Evolutionary conservation across 768 basidiomycete species (phyloP), one percentile per base, ranked within the genome.

Genomic region (Coprinellus aureogranulatus): DNA sequence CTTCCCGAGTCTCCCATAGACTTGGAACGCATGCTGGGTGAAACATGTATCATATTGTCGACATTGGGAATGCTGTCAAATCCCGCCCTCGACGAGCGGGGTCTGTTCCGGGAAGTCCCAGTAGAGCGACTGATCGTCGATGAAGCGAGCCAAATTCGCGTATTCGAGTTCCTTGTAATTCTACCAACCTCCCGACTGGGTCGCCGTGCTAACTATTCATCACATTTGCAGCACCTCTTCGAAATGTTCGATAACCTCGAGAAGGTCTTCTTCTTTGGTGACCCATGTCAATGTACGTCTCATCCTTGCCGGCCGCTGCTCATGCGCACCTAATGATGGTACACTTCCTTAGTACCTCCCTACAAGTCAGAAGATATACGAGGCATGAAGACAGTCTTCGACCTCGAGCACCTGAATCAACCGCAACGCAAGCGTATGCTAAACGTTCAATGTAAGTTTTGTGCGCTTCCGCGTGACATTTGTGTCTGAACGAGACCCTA

Each of bases 11-110:
- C 74, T 20, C 34, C 14, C 0, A 20, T 42, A 10, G 73, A 52
- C 0, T 53, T 73, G 50, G 64, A 65, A 23, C 53, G 59, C 28
- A 23, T 71, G n/a, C 57, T 82, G 2, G 68, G 61, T 6, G 62
- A 54, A 16, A 65, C 68, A 2, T 66, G 58, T 8, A 70, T 81
- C 23, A 67, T 83, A 5, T 65, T 84, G 2, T 81, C 73, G 41
- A 84, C 82, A 0, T 58, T 84, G 23, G 74, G 77, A 55, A 81
- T 80, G 75, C 70, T 84, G 6, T 81, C 79, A 3, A 80, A 80
- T 40, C 77, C 77, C 3, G 64, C 58, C 1, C 59, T 84, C n/a
- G 63, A 69, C 11, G 52, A 62, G 0, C 69, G 70, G 14, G 67
- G 70, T 2, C 54, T 77, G 6, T 77, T 76, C 61, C 44, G 64